Base-by-base conservation (phyloP, 768 basidiomycete species). In the Agaricus bisporus region DNA sequence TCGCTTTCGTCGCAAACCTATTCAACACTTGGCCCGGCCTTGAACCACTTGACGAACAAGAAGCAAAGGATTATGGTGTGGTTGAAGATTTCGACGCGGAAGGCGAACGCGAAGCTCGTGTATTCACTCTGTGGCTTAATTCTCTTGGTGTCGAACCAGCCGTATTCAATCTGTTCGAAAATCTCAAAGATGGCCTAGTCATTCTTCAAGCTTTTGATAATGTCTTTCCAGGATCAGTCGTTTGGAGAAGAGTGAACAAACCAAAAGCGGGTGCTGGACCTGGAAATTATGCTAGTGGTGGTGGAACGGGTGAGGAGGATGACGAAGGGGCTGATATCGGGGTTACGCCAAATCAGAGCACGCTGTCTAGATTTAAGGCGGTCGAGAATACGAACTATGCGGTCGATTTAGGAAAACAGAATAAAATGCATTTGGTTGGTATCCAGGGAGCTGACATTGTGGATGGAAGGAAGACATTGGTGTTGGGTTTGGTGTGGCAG, bases 71-170 rank as follows among this genome's bases (percentile, higher is more conserved):
- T 60, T 91, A 91, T 56, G 89, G 90, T 20, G 81, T 75, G 0
- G 81, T 99, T 35, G 95, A 98, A 63, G 97, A 98, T 72, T 99
- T 99, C 61, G 97, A 99, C 58, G 97, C 95, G 0, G 97, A 99
- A 68, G 97, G 97, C 56, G 97, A 99, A 68, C 85, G 97, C 44
- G 97, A 98, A 68, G 97, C 97, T 4, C 85, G 95, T 36, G 97
- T 95, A 28, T 99, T 99, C 67, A 99, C 89, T 0, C 82, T 99
- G 17, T 99, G 97, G 97, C 78, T 99, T 57, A 99, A 99, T 75
- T 94, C 91, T 11, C 80, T 99, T 48, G 92, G 91, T 57, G 97
- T 98, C 55, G 95, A 99, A 51, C 97, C 97, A 0, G 87, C 85
- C 42, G 95, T 99, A 14, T 93, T 90, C 78, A 95, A 98, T 72